These are phyloP conservation scores for Naganishia vaughanmartiniae DNA, from an alignment of 768 basidiomycete genomes.

Conservation along the genomic window DNA sequence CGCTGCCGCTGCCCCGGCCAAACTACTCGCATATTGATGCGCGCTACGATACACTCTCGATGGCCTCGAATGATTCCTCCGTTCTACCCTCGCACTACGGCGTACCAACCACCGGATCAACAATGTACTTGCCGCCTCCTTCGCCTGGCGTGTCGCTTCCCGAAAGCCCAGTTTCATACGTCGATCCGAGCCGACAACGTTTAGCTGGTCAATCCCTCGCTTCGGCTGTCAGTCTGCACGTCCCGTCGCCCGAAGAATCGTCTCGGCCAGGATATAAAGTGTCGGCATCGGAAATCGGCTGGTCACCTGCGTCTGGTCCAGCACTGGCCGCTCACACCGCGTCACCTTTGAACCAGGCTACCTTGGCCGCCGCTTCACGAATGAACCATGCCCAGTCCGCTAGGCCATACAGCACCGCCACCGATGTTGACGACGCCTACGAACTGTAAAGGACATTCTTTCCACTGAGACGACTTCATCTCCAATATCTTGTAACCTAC, in stretches of 20 bases:
- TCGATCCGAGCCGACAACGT: not conserved
- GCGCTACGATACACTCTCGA: not conserved
- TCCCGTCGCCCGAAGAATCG: not conserved
- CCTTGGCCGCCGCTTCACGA: not conserved
- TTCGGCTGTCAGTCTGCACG: conserved; percentile 19
- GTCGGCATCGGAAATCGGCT: not conserved
- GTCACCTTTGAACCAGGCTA: not conserved
- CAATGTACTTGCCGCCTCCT: conserved; percentile 6
- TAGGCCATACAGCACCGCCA: not conserved
- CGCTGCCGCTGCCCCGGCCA: conserved; percentile 1
- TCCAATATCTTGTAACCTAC: not conserved
- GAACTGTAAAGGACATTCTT: not conserved
- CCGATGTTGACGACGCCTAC: not conserved
- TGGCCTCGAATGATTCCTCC: not conserved
- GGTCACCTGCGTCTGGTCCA: not conserved
- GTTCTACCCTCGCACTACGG: not conserved
- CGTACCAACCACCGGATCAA: not conserved
- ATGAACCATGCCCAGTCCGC: not conserved
- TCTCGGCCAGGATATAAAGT: not conserved
- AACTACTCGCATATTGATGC: not conserved
- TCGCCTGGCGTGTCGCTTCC: conserved; percentile 18
- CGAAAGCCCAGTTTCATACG: conserved; percentile 22
- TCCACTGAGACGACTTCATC: not conserved
- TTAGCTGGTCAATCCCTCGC: not conserved
- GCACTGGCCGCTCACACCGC: not conserved